Conservation (phyloP, 306 rosid genomes). For the Chamaecrista fasciculata region DNA sequence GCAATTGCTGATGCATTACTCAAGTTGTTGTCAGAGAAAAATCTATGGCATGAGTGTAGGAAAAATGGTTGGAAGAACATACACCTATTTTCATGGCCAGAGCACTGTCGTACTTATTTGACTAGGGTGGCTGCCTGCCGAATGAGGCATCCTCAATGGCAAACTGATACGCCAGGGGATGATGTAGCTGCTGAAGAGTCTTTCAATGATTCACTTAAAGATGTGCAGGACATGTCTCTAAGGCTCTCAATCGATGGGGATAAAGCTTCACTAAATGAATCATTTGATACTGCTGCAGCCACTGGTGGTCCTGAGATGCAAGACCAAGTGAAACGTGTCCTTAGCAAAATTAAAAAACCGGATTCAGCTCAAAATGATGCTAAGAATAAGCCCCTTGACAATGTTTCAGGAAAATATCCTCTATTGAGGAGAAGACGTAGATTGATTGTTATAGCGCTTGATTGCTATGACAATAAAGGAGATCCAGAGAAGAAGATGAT, state of each 20-base stretch:
- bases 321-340: conserved; percentile 62
- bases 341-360: conserved; percentile 54
- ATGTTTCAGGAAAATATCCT: conserved; percentile 52
- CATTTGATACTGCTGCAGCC: conserved; percentile 35
- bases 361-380: conserved; percentile 35
- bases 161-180: conserved; percentile 64
- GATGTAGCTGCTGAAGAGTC: conserved; percentile 52
- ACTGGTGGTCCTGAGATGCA: conserved; percentile 49
- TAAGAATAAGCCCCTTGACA: conserved; percentile 42
- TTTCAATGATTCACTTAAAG: conserved; percentile 61
- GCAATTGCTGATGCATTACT: conserved; percentile 61
- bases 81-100: conserved; percentile 77
- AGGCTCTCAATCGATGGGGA: conserved; percentile 66
- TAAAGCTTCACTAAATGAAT: conserved; percentile 5
- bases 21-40: conserved; percentile 61
- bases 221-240: conserved; percentile 71
- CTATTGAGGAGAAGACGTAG: conserved; percentile 53
- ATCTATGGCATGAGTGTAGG: conserved; percentile 63
- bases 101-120: conserved; percentile 69
- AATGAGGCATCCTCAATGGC: conserved; percentile 75
- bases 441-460: conserved; percentile 62
- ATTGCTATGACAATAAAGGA: conserved; percentile 51
- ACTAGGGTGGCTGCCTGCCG: conserved; percentile 71
- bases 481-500: conserved; percentile 51
- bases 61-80: conserved; percentile 67